These are phyloP conservation scores for Colletotrichum siamense DNA, from an alignment of 2,329 filamentous ascomycete species.

Conservation along the genomic window DNA sequence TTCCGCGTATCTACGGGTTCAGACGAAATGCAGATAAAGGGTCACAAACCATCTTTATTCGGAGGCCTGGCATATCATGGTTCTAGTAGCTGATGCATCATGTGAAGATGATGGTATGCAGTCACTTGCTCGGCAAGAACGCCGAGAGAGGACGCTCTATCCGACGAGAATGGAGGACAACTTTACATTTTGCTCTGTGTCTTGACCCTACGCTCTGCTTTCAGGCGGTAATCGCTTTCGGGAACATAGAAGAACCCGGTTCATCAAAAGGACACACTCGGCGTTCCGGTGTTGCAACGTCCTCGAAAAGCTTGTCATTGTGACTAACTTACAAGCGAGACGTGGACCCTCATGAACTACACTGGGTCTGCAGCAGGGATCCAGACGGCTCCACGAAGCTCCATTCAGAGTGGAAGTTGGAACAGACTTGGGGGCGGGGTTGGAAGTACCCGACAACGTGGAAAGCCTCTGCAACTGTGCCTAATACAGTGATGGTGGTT, in stretches of 20 bases:
- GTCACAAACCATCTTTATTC: background rate
- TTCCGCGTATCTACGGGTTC: background rate
- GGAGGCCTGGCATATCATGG: background rate
- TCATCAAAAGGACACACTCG: background rate
- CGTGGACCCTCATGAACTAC: background rate
- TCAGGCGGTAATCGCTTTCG: background rate
- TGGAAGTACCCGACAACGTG: background rate
- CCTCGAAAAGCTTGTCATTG: background rate
- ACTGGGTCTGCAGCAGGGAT: background rate
- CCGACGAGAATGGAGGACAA: background rate
- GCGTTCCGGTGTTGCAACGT: background rate
- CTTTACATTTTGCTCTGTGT: background rate
- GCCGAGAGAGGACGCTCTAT: background rate
- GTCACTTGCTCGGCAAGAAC: background rate
- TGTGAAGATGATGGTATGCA: background rate
- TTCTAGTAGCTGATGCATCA: background rate
- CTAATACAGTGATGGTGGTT: background rate
- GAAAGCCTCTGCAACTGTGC: background rate
- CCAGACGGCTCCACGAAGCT: background rate
- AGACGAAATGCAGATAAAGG: background rate
- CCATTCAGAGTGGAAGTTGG: background rate
- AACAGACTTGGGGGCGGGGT: background rate
- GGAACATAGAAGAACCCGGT: background rate
- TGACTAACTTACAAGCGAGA: background rate
- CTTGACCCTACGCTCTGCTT: background rate